These are phyloP conservation scores for Aschersonia sp. DNA, from an alignment of 2,329 filamentous ascomycete species.

Conservation along the genomic window DNA sequence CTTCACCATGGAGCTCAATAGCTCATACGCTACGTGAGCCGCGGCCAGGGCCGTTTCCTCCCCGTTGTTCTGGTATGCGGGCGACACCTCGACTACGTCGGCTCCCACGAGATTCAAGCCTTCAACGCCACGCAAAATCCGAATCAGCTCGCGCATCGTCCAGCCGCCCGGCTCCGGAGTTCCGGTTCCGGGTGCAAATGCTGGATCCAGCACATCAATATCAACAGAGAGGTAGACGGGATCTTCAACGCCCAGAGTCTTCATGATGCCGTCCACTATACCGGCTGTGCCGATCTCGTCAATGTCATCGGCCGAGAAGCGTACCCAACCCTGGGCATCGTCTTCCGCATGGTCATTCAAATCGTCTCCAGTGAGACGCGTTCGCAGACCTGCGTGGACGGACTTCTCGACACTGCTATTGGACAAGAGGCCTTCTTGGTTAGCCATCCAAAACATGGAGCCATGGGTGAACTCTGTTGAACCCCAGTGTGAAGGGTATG, in stretches of 20 bases:
- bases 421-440: slow-evolving; percentile 62
- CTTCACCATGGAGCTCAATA: slow-evolving; percentile 64
- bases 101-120: slow-evolving; percentile 74
- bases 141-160: slow-evolving; percentile 77
- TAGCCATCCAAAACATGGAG: slow-evolving; percentile 82
- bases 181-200: slow-evolving; percentile 55
- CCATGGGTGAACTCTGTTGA: slow-evolving; percentile 65
- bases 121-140: slow-evolving; percentile 70
- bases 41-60: slow-evolving; percentile 74
- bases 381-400: slow-evolving; percentile 74
- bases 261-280: slow-evolving; percentile 55
- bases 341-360: slow-evolving; percentile 60
- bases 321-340: slow-evolving; percentile 59
- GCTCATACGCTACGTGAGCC: slow-evolving; percentile 72
- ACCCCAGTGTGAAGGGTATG: slow-evolving; percentile 66
- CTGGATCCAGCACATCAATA: slow-evolving; percentile 75
- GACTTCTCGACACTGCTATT: slow-evolving; percentile 55
- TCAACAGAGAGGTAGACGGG: slow-evolving; percentile 71
- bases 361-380: slow-evolving; percentile 52
- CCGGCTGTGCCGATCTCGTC: slow-evolving; percentile 65
- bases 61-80: slow-evolving; percentile 65
- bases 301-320: slow-evolving; percentile 71
- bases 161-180: slow-evolving; percentile 85
- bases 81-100: slow-evolving; percentile 74
- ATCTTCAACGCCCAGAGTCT: slow-evolving; percentile 56